Evolutionary conservation across 1,284 basidiomycete species (phyloP), one percentile per base, ranked within the genome.

Genomic region (Rhodofomes roseus): DNA sequence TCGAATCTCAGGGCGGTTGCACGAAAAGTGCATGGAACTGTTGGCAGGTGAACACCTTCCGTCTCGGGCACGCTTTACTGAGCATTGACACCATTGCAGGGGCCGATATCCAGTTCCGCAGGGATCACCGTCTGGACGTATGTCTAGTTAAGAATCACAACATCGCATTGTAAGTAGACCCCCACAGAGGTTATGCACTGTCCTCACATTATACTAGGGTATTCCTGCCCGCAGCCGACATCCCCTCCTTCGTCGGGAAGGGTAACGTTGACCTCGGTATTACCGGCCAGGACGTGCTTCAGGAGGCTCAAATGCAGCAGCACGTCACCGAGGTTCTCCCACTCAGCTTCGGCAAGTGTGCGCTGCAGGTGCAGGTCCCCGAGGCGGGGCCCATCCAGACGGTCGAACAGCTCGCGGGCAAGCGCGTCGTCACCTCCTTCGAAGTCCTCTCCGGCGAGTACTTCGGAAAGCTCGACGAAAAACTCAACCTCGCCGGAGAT

Each of bases 221-320:
- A 34, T 99, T 99, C 77, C 89, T 99, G 20, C 96, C 97, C 23
- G 97, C 97, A 1, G 84, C 93, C 8, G 97, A 99, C 71, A 99
- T 99, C 64, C 96, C 96, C 12, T 96, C 95, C 37, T 99, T 98
- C 76, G 97, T 99, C 39, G 97, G 95, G 31, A 95, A 98, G 74
- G 96, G 96, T 58, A 94, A 97, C 70, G 92, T 99, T 68, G 92
- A 96, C 71, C 79, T 93, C 34, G 95, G 94, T 6, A 95, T 96
- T 63, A 96, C 94, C 7, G 96, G 96, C 1, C 96, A 98, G 76
- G 96, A 99, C 76, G 95, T 98, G 69, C 94, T 99, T 65, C 86
- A 95, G 59, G 96, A 99, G 76, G 83, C 95, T 27, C 80, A 85
- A 61, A 93, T 93, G 85, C 79, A 90, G 63, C 72, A 81, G 18